A percentile compares a stretch with the other conserved stretches of the same genome.
These are phyloP conservation scores for Cladosporium sp. DNA, from an alignment of 2,329 filamentous ascomycete species.

Conservation along the genomic window DNA sequence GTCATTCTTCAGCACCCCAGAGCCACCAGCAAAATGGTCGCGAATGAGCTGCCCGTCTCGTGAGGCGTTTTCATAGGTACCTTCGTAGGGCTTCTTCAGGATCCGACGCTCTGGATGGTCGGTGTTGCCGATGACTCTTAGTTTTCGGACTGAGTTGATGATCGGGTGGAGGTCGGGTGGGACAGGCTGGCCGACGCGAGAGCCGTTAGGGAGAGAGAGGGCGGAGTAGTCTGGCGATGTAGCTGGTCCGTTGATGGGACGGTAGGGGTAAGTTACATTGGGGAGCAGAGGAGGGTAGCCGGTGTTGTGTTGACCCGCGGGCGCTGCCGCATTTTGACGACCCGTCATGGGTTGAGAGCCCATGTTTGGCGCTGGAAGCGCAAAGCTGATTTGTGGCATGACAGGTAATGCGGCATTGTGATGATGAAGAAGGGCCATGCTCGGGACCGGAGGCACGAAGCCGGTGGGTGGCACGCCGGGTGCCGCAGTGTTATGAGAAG, in stretches of 20 bases:
- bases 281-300: not conserved
- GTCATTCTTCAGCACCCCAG: conserved; percentile 4
- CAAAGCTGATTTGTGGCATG: not conserved
- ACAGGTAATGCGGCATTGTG: not conserved
- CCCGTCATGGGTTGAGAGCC: too few relatives aligned
- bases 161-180: not conserved
- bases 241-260: not conserved
- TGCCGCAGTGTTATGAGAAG: not conserved
- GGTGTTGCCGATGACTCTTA: not conserved
- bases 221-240: not conserved
- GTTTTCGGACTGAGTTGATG: not conserved
- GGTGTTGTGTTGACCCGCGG: not conserved
- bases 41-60: not conserved
- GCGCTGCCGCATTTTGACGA: not conserved
- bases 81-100: not conserved
- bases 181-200: not conserved
- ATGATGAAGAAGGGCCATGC: too few relatives aligned
- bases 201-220: not conserved
- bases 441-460: too few relatives aligned
- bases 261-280: not conserved
- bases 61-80: not conserved
- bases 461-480: too few relatives aligned
- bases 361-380: not conserved
- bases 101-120: not conserved
- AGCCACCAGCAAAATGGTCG: conserved; percentile 1